Percentiles rank a stretch among this genome's conserved stretches.
Conservation (phyloP, 805 yeast species). For the Tetrapisispora arboricola region DNA sequence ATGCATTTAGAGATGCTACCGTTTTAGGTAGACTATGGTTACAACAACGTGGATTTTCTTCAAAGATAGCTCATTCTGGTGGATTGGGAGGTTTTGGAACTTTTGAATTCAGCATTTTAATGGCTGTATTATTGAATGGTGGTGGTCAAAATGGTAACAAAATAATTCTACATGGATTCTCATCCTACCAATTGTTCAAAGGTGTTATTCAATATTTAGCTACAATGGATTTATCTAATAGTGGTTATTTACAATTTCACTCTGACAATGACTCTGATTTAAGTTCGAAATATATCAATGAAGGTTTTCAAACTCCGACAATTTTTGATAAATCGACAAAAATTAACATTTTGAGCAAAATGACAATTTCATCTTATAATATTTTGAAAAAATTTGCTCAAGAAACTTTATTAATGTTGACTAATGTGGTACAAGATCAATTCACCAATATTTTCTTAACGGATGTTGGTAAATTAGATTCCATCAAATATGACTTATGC, state of each 20-base stretch:
- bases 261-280: constrained; percentile 28
- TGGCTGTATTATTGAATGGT: constrained; percentile 76
- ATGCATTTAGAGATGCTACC: constrained; percentile 79
- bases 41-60: constrained; percentile 70
- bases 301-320: constrained; percentile 65
- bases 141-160: constrained; percentile 70
- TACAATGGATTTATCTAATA: constrained; percentile 54
- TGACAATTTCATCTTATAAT: constrained; percentile 59
- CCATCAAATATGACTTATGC: constrained; percentile 55
- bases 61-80: constrained; percentile 46
- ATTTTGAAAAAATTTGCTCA: constrained; percentile 54
- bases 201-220: constrained; percentile 79
- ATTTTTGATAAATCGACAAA: constrained; percentile 67
- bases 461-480: constrained; percentile 38
- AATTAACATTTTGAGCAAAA: constrained; percentile 71
- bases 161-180: constrained; percentile 75
- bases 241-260: constrained; percentile 60
- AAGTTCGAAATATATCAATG: constrained; percentile 33
- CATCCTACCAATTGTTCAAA: constrained; percentile 87
- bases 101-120: constrained; percentile 73
- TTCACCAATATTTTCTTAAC: constrained; percentile 68
- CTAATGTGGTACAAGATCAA: constrained; percentile 75
- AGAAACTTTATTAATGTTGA: constrained; percentile 56
- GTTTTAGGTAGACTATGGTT: constrained; percentile 85
- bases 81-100: constrained; percentile 72